Conservation (phyloP, 495 filamentous ascomycete species). For the Podospora pseudocomata region DNA sequence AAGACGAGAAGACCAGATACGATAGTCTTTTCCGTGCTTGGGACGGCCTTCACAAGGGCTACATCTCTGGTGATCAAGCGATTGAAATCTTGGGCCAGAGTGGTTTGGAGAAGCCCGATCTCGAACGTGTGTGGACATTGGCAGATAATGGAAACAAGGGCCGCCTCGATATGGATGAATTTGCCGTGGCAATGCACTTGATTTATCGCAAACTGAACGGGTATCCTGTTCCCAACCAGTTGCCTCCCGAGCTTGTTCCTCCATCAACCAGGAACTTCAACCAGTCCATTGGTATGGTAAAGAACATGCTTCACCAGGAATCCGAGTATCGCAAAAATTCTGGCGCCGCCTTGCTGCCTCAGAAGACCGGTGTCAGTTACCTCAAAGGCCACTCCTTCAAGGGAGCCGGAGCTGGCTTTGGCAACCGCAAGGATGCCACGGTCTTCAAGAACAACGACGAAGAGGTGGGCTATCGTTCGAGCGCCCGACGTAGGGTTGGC, state of each 20-base stretch:
- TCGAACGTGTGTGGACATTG: conserved; percentile 93
- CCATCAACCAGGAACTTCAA: conserved; percentile 93
- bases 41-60: conserved; percentile 94
- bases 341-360: conserved; percentile 81
- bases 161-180: conserved; percentile 93
- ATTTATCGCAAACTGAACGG: conserved; percentile 96
- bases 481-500: conserved; percentile 82
- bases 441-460: conserved; percentile 96
- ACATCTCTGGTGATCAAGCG: conserved; percentile 85
- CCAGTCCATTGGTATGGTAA: conserved; percentile 88
- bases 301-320: conserved; percentile 85
- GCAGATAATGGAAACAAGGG: conserved; percentile 92
- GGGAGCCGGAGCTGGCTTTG: conserved; percentile 38
- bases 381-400: conserved; percentile 94
- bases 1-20: conserved; percentile 97
- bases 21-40: conserved; percentile 94
- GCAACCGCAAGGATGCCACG: conserved; percentile 83
- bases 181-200: conserved; percentile 98
- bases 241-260: conserved; percentile 91
- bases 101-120: conserved; percentile 80
- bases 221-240: conserved; percentile 85
- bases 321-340: conserved; percentile 79
- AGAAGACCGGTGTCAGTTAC: conserved; percentile 97
- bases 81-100: conserved; percentile 98
- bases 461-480: conserved; percentile 85